A percentile compares a stretch with the other conserved stretches of the same genome.
These are phyloP conservation scores for Murraya paniculata DNA, from an alignment of 345 rosid genomes.

Conservation along the genomic window DNA sequence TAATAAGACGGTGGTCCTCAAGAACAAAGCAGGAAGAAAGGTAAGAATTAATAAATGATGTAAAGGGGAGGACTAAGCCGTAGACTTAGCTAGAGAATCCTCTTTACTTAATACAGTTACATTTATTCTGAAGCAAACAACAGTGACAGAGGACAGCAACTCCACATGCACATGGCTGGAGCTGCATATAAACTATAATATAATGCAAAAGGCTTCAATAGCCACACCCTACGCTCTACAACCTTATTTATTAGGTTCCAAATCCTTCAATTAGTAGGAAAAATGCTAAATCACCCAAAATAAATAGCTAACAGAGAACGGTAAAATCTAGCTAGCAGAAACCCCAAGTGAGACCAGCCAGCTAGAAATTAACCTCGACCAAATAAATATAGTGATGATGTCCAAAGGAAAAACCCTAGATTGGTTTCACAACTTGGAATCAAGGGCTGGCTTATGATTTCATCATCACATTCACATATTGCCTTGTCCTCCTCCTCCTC, in stretches of 20 bases:
- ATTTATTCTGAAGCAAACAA: conserved; percentile 39
- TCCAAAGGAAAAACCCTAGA: conserved; percentile 33
- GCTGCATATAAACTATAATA: conserved; percentile 19
- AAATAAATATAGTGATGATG: conserved; percentile 12
- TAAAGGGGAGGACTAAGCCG: conserved; percentile 31
- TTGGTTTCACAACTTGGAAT: conserved; percentile 3
- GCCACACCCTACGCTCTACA: conserved; percentile 13
- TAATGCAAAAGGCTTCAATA: conserved; percentile 22
- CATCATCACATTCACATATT: conserved; percentile 38
- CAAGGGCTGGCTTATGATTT: not conserved
- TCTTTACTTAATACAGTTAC: conserved; percentile 27
- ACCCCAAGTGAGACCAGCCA: conserved; percentile 29
- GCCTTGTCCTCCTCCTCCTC: conserved; percentile 50
- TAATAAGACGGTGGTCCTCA: conserved; percentile 34
- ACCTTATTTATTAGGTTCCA: conserved; percentile 31
- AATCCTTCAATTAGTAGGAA: not conserved
- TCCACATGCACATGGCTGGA: conserved; percentile 44
- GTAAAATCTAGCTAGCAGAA: conserved; percentile 31
- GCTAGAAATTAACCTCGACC: conserved; percentile 27
- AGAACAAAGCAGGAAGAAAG: conserved; percentile 33
- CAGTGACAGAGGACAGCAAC: conserved; percentile 36
- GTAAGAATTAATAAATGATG: conserved; percentile 17
- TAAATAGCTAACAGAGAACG: conserved; percentile 10
- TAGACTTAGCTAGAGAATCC: conserved; percentile 37
- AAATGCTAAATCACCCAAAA: conserved; percentile 11